Conservation (phyloP, 345 rosid genomes). For the Geranium brycei region DNA sequence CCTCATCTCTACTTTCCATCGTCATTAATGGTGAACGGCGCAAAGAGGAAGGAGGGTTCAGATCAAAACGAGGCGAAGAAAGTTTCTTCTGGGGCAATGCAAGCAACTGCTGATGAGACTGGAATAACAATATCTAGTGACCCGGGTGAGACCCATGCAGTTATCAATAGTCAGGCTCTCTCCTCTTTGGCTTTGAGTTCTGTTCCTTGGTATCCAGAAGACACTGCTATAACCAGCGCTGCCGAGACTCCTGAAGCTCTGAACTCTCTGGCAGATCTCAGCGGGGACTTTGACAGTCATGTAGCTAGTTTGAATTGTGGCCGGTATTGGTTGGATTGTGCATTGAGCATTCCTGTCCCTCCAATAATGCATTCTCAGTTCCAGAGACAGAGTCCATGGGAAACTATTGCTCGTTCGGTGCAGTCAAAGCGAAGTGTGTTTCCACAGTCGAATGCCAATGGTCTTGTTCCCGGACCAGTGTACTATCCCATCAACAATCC, state of each 20-base stretch:
- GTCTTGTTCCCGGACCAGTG: constrained; percentile 30
- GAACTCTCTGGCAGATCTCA: constrained; percentile 41
- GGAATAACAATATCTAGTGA: constrained; percentile 7
- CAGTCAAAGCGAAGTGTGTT: constrained; percentile 23
- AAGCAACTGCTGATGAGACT: constrained; percentile 11
- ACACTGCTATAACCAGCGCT: constrained; percentile 20
- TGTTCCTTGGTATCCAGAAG: constrained; percentile 30
- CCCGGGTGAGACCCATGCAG: constrained; percentile 19
- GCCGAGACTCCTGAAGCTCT: constrained; percentile 17
- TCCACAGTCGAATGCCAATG: constrained; percentile 35
- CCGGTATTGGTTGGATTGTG: constrained; percentile 26
- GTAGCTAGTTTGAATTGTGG: constrained; percentile 32
- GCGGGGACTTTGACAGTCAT: constrained; percentile 49
- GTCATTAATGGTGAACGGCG: constrained; percentile 27
- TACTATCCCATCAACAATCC: constrained; percentile 38
- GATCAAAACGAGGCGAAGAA: constrained; percentile 24
- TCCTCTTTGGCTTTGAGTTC: constrained; percentile 18
- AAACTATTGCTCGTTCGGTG: neutral
- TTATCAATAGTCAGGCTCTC: constrained; percentile 21
- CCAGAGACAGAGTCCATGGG: constrained; percentile 34
- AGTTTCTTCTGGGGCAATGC: constrained; percentile 10
- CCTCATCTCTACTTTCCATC: constrained; percentile 27
- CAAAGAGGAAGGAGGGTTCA: constrained; percentile 22
- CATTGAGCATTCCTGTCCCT: constrained; percentile 20
- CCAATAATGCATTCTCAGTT: constrained; percentile 32